Base-by-base conservation (phyloP, 164 flowering plant species). In the Annona squamosa region DNA sequence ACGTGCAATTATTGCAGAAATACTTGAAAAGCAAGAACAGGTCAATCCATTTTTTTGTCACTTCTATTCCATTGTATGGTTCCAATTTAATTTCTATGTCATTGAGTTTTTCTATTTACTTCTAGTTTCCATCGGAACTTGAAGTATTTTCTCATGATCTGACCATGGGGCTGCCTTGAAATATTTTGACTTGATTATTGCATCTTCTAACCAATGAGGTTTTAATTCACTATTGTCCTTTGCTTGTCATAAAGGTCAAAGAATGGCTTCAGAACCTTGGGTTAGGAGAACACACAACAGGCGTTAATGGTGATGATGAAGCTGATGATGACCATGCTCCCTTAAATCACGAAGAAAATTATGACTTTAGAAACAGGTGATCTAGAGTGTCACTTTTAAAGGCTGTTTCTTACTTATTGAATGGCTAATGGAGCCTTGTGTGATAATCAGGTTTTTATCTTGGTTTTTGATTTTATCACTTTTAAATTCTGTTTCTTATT, bases 251-350 rank as follows among this genome's bases (percentile, higher is more conserved):
- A 77, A 86, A 96, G 99, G 97, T 92, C 75, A 93, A 83, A 90
- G 99, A 96, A 81, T 96, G 98, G 97, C 99, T 96, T 83, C 98
- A 90, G 88, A 93, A 87, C 81, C 83, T 93, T 72, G 99, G 99
- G 75, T 87, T 96, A 70, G 99, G 93, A 78, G 99, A 93, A 73
- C 91, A 91, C 48, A 73, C 89, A 65, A 72, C 91, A 45, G 88
- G 86, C 59, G 82, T 83, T 44, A 97, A 90, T 70, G 98, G 89
- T 75, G 97, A 91, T 19, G 98, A 96, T 73, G 98, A 90, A 69
- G 84, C 81, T 61, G 97, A 91, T 79, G 99, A 91, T 65, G 97
- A 88, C 42, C 67, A 84, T 73, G 78, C 81, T 79, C 87, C 84
- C 41, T 37, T 86, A 46, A 89, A 90, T 79, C 84, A 83, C 59